phyloP scores from a whole-genome alignment of 1,284 basidiomycete genomes.

The Ustilago trichophora region DNA sequence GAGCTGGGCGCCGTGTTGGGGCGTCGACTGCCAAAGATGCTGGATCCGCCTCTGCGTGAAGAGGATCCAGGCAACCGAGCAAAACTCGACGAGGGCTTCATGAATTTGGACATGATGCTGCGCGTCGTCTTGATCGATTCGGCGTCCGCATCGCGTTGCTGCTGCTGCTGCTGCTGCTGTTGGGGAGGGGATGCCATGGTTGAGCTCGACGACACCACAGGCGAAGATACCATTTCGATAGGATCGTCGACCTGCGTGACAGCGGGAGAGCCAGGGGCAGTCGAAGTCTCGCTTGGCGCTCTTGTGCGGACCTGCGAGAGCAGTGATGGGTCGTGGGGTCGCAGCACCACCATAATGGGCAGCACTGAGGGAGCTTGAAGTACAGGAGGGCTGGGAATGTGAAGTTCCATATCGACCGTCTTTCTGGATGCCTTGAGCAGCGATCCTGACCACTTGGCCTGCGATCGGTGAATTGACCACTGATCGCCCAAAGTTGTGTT shows the following conservation, averaged over 20 bases:
- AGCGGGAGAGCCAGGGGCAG: slow-evolving; percentile 36
- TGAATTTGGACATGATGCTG: slow-evolving; percentile 43
- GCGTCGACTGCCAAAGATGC: slow-evolving; percentile 42
- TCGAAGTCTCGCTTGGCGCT: slow-evolving; percentile 35
- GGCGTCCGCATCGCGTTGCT: slow-evolving; percentile 25
- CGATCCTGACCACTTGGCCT: slow-evolving; percentile 56
- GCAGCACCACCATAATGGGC: slow-evolving; percentile 55
- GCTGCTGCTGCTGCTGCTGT: too few species aligned
- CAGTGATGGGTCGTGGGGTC: slow-evolving; percentile 53
- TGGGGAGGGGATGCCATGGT: slow-evolving; percentile 3
- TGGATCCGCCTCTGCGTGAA: slow-evolving; percentile 29
- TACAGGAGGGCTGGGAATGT: slow-evolving; percentile 39
- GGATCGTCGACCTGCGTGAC: slow-evolving; percentile 28
- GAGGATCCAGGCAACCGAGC: too few species aligned
- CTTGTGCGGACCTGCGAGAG: slow-evolving; percentile 35
- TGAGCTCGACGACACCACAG: slow-evolving; percentile 5
- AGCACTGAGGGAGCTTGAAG: slow-evolving; percentile 56
- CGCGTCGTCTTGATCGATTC: slow-evolving; percentile 48
- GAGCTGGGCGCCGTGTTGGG: slow-evolving; percentile 54
- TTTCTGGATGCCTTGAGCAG: slow-evolving; percentile 44
- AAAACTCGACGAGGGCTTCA: slow-evolving; percentile 34
- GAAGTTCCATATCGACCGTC: slow-evolving; percentile 53
- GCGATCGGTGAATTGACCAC: slow-evolving; percentile 48
- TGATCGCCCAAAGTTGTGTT: slow-evolving; percentile 37
- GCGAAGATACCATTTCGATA: slow-evolving; percentile 30